phyloP scores from a whole-genome alignment of 108 stramenopile species.

The Fragilariopsis cylindrus region DNA sequence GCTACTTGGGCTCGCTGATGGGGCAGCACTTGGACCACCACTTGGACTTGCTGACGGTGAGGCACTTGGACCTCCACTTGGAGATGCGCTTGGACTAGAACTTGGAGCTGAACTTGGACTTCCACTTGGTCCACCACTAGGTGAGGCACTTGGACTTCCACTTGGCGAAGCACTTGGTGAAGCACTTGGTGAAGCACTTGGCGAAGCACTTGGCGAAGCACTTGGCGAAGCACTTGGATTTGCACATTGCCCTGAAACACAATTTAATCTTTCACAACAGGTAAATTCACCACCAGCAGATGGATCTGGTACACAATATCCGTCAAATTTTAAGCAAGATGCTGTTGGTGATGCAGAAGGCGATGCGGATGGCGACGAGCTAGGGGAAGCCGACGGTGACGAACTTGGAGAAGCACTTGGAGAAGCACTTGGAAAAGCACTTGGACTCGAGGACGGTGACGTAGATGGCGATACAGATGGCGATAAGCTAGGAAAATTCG shows the following conservation, averaged over 20 bases:
- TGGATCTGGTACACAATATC: too few relatives aligned
- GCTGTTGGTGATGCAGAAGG: too few relatives aligned
- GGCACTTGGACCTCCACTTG: slow-evolving; percentile 4
- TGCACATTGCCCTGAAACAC: neutral
- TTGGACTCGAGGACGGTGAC: neutral
- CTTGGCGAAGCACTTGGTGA: slow-evolving; percentile 6
- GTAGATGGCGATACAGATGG: slow-evolving; percentile 20
- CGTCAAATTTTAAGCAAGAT: too few relatives aligned
- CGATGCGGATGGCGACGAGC: too few relatives aligned
- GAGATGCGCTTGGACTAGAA: neutral
- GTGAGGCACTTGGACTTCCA: neutral
- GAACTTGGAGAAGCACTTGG: slow-evolving; percentile 1
- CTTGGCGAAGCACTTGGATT: slow-evolving; percentile 1
- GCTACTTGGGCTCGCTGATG: too few relatives aligned
- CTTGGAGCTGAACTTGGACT: neutral
- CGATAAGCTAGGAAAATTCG: slow-evolving; percentile 39
- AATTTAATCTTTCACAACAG: too few relatives aligned
- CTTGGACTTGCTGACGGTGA: slow-evolving; percentile 4
- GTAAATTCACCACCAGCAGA: too few relatives aligned
- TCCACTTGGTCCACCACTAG: neutral
- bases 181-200: neutral
- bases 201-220: neutral
- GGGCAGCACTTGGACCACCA: neutral
- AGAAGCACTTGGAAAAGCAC: neutral
- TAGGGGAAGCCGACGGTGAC: neutral